Evolutionary conservation across 2,329 filamentous ascomycete species (phyloP), one percentile per base, ranked within the genome.

Genomic region (Fusarium kyushuense): DNA sequence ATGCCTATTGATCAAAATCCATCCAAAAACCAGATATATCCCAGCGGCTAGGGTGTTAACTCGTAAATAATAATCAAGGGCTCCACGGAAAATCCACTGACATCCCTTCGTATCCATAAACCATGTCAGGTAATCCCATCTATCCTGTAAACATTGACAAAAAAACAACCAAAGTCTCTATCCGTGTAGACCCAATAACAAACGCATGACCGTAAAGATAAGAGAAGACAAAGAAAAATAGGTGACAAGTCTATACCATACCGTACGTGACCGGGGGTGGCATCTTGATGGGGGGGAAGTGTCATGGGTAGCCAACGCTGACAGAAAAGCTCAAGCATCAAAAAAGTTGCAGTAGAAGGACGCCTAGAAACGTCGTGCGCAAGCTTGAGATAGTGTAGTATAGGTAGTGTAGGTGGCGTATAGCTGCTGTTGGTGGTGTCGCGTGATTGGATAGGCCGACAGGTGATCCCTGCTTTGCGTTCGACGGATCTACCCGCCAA

Each of bases 1-100:
- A 74, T 74, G 72, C 72, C 72, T 75, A 72, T 75, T 75, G 71
- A 69, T 71, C 54, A 70, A 67, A 57, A 62, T 70, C 62, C 58
- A 49, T 65, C 63, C 54, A 54, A 54, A 54, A 63, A 62, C 53
- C 59, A 62, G 46, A 49, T 49, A 56, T 40, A 60, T 58, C 58
- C 60, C 52, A 38, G 38, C 5, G 51, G 49, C 57, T 71, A 68
- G 51, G 41, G 45, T 49, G 46, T 49, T 46, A 55, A 58, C 49
- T 58, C 58, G 40, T 61, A 62, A 43, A 56, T 43, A 68, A 53
- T 38, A 49, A 36, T n/a, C 38, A 40, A 36, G 23, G 21, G 46
- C 16, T 36, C 41, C 56, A 55, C 48, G 54, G 59, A 58, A n/a
- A 51, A 36, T 62, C 52, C 38, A 52, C 58, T 58, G 27, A 52